Base-by-base conservation (phyloP, 148 eudicot genomes). In the Polygonum maritimum region DNA sequence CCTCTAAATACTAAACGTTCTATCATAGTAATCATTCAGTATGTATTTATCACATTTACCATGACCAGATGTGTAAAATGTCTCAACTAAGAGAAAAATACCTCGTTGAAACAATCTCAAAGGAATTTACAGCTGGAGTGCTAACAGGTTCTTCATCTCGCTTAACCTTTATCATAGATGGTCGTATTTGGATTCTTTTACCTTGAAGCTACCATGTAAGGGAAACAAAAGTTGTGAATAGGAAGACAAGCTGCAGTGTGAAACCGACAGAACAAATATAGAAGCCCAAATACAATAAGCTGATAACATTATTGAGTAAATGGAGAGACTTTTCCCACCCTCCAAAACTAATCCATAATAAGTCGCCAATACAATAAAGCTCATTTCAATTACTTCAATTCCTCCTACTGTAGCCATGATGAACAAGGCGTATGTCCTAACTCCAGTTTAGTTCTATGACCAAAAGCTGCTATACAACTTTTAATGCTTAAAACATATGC, bases 71-170 rank as follows among this genome's bases (percentile, higher is more conserved):
- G 4, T 65, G 19, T 35, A 67, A 22, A 62, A 26, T 26, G 36
- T 36, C 41, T 36, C 22, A 67, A 19, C 39, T 13, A 44, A 21
- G 49, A 45, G 21, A 31, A 47, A 31, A 71, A 41, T 86, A 94
- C 98, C 97, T 94, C 5, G 84, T 82, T 12, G 78, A 69, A 44
- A 88, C 91, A 75, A 94, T 86, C 83, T 92, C 96, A 84, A 91
- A 85, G 22, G 90, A 86, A 80, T 87, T 82, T 60, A 86, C 81
- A 18, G 79, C 55, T 48, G 77, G 82, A 74, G 69, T 55, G 77
- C 69, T 51, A 15, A 54, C 10, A 75, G 76, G 81, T 15, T 36
- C 31, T 7, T 69, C 6, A 82, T 92, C 98, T 47, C 47, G 44
- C 44, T 78, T 31, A 71, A 91, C 88, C 77, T 94, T 94, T 8